Evolutionary conservation across 148 eudicot genomes (phyloP), one percentile per base, ranked within the genome.

Genomic region (Dianthus caryophyllus): DNA sequence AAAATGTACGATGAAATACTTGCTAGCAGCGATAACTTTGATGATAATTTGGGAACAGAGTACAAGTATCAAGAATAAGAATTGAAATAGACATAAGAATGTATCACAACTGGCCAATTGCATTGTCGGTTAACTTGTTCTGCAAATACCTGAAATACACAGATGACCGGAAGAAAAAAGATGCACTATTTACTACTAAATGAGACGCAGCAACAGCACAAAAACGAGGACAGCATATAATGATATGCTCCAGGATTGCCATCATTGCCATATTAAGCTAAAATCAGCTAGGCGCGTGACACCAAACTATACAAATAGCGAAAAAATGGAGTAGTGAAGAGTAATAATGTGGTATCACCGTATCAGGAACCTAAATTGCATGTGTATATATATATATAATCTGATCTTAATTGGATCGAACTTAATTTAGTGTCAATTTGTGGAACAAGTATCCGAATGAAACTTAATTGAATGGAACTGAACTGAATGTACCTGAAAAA

Each of bases 331-430:
- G 18, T 18, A n/a, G 6, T 17, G 21, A 49, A 49, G 53, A 17
- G 21, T 49, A 49, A 17, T 49, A 41, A 41, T 41, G 10, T 20
- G 51, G n/a, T 52, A 63, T 20, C 33, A 36, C 20, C 41, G n/a
- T 52, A 63, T 20, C 33, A 36, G 41, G 65, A 20, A 20, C n/a
- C 64, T 46, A 54, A 61, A 53, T 52, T 14, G 53, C 20, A 54
- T 22, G 10, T 49, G 12, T 16, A 16, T 11, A 13, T 55, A 22
- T 49, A 17, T 16, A 16, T 11, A 13, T 55, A 22, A 62, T 36
- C 52, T n/a, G n/a, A n/a, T n/a, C n/a, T n/a, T n/a, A n/a, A n/a
- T n/a, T n/a, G n/a, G n/a, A n/a, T n/a, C n/a, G n/a, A n/a, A n/a
- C n/a, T n/a, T n/a, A n/a, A n/a, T n/a, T n/a, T n/a, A n/a, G n/a